Evolutionary conservation across 306 rosid genomes (phyloP).

Genomic region (Carpinus viminea): DNA sequence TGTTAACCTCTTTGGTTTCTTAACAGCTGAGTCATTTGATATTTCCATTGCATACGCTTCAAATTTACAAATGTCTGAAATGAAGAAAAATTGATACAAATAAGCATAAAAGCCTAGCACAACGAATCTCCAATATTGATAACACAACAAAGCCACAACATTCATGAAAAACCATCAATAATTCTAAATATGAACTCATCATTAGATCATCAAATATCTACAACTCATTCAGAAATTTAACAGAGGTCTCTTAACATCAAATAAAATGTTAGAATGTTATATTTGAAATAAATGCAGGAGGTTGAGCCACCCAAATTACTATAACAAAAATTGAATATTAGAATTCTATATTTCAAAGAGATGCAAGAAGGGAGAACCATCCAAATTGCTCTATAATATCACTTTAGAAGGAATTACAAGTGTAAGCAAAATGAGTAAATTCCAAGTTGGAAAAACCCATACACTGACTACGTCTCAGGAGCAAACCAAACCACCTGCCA

Average conservation of each 20-base stretch:
- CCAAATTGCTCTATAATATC: neutral
- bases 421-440: neutral
- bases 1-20: constrained; percentile 90
- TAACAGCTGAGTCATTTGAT: constrained; percentile 58
- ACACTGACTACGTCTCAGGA: too few species aligned
- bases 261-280: neutral
- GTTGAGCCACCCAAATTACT: neutral
- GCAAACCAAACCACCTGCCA: neutral
- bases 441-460: neutral
- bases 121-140: constrained; percentile 8
- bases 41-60: constrained; percentile 67
- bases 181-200: neutral
- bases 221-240: neutral
- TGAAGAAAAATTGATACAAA: constrained; percentile 8
- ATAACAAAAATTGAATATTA: neutral
- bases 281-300: neutral
- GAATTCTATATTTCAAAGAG: neutral
- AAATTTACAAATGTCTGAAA: constrained; percentile 40
- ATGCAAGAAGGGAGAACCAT: neutral
- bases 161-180: neutral
- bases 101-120: neutral
- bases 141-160: neutral
- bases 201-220: neutral
- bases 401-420: neutral
- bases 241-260: neutral